phyloP scores from a whole-genome alignment of 805 yeast species.

The Blastobotrys terrestris region DNA sequence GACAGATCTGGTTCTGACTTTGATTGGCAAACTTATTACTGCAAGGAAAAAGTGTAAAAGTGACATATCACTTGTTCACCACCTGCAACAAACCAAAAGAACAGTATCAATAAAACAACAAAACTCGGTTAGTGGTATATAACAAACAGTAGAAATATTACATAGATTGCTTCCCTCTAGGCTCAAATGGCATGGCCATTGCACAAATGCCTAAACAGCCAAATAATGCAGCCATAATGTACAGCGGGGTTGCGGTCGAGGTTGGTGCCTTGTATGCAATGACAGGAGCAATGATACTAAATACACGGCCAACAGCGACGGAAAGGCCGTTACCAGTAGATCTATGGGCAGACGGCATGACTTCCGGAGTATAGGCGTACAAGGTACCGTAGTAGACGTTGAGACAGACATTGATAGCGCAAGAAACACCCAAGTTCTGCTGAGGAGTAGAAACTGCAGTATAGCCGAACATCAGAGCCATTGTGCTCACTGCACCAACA shows the following conservation, averaged over 20 bases:
- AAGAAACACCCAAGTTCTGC: conserved; percentile 46
- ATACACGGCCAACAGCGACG: conserved; percentile 44
- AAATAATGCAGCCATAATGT: conserved; percentile 43
- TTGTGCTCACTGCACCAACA: conserved; percentile 46
- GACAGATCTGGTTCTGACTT: too few species aligned
- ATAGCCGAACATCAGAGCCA: conserved; percentile 56
- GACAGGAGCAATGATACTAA: conserved; percentile 45
- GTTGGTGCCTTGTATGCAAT: conserved; percentile 42
- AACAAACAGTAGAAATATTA: too few species aligned
- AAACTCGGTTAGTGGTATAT: too few species aligned
- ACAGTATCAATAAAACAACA: neutral
- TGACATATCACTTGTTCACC: too few species aligned
- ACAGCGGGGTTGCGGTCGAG: conserved; percentile 44
- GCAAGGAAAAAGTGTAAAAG: too few species aligned
- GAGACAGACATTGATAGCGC: conserved; percentile 44
- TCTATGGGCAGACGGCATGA: conserved; percentile 46
- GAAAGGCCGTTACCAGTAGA: conserved; percentile 59
- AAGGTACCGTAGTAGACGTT: conserved; percentile 52
- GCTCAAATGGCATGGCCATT: conserved; percentile 31
- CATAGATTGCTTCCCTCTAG: conserved; percentile 16
- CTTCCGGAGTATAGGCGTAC: conserved; percentile 64
- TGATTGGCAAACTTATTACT: too few species aligned
- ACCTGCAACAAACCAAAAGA: too few species aligned
- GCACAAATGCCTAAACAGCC: conserved; percentile 40
- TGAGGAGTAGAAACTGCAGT: conserved; percentile 52